Percentiles rank a stretch among this genome's conserved stretches.
These are phyloP conservation scores for Skeletonema tropicum DNA, from an alignment of 108 stramenopile genomes.

Conservation along the genomic window DNA sequence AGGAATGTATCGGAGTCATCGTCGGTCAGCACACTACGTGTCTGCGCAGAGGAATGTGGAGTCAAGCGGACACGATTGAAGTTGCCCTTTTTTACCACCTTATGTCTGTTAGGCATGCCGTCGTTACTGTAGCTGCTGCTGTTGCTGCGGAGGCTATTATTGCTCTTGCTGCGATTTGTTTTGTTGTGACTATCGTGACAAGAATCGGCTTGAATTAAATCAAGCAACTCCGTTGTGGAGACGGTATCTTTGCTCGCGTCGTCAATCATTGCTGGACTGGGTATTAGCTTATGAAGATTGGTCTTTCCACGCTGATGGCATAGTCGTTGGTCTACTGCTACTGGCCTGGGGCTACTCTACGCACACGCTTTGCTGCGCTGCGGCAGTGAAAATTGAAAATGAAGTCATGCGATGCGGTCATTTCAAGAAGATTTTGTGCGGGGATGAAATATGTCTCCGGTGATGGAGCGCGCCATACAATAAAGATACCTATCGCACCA, in stretches of 20 bases:
- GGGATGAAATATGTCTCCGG: no score
- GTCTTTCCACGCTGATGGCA: background rate
- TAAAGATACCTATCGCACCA: no score
- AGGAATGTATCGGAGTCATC: conserved; percentile 7
- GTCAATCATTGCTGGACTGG: conserved; percentile 6
- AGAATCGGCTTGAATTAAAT: conserved; percentile 37
- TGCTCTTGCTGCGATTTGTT: background rate
- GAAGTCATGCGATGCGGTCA: no score
- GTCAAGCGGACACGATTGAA: conserved; percentile 3
- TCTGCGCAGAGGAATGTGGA: background rate
- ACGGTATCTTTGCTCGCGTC: conserved; percentile 25
- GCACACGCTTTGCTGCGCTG: no score
- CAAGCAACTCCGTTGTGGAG: conserved; percentile 33
- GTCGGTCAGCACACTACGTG: background rate
- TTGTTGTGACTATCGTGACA: background rate
- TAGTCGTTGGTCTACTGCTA: no score
- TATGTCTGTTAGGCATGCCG: background rate
- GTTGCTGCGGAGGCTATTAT: background rate
- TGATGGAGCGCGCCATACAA: no score
- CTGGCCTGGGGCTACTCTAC: no score
- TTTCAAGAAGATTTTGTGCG: no score
- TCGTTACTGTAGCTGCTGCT: background rate
- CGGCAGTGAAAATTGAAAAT: no score
- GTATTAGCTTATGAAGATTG: background rate
- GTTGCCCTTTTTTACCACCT: background rate